phyloP scores from a whole-genome alignment of 371 early-diverging fungal genomes.

The Apophysomyces elegans region DNA sequence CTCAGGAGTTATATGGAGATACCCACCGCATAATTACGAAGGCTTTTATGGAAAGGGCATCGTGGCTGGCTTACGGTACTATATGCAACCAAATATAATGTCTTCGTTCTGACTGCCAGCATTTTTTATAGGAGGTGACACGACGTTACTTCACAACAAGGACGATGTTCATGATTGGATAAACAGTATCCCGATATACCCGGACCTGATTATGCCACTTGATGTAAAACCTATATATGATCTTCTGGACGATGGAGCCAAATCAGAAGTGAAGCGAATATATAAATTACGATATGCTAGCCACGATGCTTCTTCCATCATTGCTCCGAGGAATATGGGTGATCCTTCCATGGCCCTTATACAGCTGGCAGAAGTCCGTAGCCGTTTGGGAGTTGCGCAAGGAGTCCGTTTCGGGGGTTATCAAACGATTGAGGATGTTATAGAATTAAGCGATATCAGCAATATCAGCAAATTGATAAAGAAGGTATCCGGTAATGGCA shows the following conservation, averaged over 20 bases:
- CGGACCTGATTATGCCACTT: neutral
- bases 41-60: too few species aligned
- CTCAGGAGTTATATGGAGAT: too few species aligned
- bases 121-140: neutral
- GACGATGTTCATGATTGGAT: neutral
- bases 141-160: neutral
- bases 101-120: neutral
- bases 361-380: neutral
- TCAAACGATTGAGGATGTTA: neutral
- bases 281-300: neutral
- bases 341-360: neutral
- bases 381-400: neutral
- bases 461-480: neutral
- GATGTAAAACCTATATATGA: constrained; percentile 2
- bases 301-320: neutral
- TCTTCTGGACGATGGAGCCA: neutral
- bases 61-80: too few species aligned
- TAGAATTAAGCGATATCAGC: neutral
- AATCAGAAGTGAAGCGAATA: neutral
- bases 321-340: too few species aligned
- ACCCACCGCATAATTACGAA: too few species aligned
- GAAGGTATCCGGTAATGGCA: neutral
- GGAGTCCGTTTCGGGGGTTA: neutral
- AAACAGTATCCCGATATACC: neutral
- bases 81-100: too few species aligned